Percentiles rank a stretch among this genome's conserved stretches.
Evolutionary conservation across 2,329 filamentous ascomycete genomes (phyloP).

Genomic region (Parafenestella ontariensis): DNA sequence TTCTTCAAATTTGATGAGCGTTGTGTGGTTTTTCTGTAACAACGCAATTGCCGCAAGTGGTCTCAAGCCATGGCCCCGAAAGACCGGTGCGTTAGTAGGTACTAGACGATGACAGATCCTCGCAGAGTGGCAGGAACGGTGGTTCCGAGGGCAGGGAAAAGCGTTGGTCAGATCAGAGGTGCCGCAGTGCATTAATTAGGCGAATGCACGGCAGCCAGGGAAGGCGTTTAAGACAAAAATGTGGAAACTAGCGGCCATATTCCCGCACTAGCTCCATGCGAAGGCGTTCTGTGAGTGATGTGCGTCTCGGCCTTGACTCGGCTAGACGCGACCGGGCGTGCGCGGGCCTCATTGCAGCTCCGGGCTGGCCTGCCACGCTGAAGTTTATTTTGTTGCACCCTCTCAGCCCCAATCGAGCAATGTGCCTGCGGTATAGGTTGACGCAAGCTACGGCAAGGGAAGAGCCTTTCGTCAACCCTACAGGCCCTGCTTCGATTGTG

Average conservation of each 20-base stretch:
- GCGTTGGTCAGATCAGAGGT: not conserved
- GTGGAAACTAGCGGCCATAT: conserved; percentile 38
- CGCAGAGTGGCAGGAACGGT: not conserved
- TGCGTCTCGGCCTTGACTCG: conserved; percentile 40
- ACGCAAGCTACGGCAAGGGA: conserved; percentile 33
- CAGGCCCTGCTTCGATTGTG: conserved; percentile 32
- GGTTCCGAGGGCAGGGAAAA: not conserved
- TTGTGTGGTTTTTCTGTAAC: conserved; percentile 7
- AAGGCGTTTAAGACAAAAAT: conserved; percentile 33
- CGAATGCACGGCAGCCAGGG: conserved; percentile 10
- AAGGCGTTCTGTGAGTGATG: conserved; percentile 22
- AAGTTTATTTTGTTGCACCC: conserved; percentile 26
- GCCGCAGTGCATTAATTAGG: not conserved
- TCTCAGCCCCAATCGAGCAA: conserved; percentile 41
- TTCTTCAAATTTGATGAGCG: conserved; percentile 29
- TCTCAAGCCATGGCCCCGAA: conserved; percentile 1
- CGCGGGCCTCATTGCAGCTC: not conserved
- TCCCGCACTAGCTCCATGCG: conserved; percentile 29
- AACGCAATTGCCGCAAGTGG: too few species aligned
- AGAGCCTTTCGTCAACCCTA: conserved; percentile 30
- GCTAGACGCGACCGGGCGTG: conserved; percentile 30
- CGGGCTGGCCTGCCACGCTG: conserved; percentile 22
- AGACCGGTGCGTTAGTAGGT: not conserved
- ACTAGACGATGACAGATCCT: not conserved
- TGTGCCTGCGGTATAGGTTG: conserved; percentile 37